Base-by-base conservation (phyloP, 768 basidiomycete genomes). In the Dioszegia aurantiaca region DNA sequence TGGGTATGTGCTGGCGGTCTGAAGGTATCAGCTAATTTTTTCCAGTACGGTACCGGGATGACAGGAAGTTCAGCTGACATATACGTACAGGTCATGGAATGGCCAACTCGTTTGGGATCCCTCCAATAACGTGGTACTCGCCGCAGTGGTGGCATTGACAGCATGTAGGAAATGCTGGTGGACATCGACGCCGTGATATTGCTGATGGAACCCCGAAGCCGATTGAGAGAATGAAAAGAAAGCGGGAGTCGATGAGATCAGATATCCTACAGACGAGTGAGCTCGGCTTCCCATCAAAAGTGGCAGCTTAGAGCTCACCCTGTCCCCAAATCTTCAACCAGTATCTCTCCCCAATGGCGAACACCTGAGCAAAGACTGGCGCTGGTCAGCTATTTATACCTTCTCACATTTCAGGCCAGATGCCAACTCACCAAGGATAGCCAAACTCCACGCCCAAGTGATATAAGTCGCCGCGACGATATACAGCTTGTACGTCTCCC, bases 321-420 rank as follows among this genome's bases (percentile, higher is more conserved):
- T 84, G 81, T 10, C 86, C 86, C 87, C 87, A 89, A 43, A 86
- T 83, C 80, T 83, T 88, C 67, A 90, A 85, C 88, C 88, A 90
- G 4, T 58, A 73, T 47, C 70, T 27, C 48, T 73, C 71, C 9
- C 70, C 73, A 19, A 69, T 47, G 9, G 59, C 60, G 24, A 61
- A 46, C 12, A 64, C 31, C 58, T 77, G 73, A 21, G 37, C 44
- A 4, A 68, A 28, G 28, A 72, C 70, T 74, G 41, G 14, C 17
- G 14, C 6, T 28, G 28, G 21, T 57, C 44, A 64, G 51, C 46
- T 44, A 28, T 27, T 42, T 2, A n/a, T n/a, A n/a, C n/a, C n/a
- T n/a, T n/a, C n/a, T n/a, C n/a, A n/a, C n/a, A n/a, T n/a, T n/a
- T n/a, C n/a, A n/a, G n/a, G n/a, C n/a, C n/a, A n/a, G n/a, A n/a